Evolutionary conservation across 2,329 filamentous ascomycete species (phyloP), one percentile per base, ranked within the genome.

Genomic region (Akanthomyces muscarius): DNA sequence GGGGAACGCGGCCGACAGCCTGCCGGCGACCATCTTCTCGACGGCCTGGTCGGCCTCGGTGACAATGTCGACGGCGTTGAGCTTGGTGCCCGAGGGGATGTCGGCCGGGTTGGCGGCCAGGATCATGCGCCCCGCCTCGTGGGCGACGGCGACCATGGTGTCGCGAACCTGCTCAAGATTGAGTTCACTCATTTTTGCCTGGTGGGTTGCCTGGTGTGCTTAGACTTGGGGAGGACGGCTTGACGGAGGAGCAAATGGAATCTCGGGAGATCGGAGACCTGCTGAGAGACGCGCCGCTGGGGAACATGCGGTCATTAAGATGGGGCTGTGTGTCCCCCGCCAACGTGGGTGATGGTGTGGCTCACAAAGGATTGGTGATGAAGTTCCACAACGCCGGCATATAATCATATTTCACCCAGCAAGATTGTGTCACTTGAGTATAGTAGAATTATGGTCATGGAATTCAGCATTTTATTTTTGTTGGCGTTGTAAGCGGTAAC

Each of bases 41-140:
- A 89, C 85, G 14, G 83, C 85, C 71, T 86, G 81, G 75, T 89
- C 87, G 23, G 85, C 83, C 71, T 89, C 87, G 28, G 87, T 89
- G 48, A 89, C 87, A 57, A 89, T 83, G 71, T 89, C 87, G 69
- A 85, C 85, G 61, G 87, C 87, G 71, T 89, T 89, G 69, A 87
- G 78, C 76, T 89, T 89, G 41, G 82, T 87, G 55, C 80, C 85
- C 16, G 80, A 81, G 59, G 80, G 78, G 48, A 86, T 80, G 67
- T 83, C 80, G 51, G 80, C 80, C 0, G 86, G 85, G 66, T 86
- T 86, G 41, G 87, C 86, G 1, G 78, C 77, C 58, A 86, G 74
- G 67, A 89, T 89, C 83, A 86, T 87, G 63, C 76, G 74, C 67
- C 87, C 87, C n/a, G 87, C 87, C 74, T 84, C 82, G 66, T 83